Evolutionary conservation across 768 basidiomycete species (phyloP).

Genomic region (Suillus subluteus): DNA sequence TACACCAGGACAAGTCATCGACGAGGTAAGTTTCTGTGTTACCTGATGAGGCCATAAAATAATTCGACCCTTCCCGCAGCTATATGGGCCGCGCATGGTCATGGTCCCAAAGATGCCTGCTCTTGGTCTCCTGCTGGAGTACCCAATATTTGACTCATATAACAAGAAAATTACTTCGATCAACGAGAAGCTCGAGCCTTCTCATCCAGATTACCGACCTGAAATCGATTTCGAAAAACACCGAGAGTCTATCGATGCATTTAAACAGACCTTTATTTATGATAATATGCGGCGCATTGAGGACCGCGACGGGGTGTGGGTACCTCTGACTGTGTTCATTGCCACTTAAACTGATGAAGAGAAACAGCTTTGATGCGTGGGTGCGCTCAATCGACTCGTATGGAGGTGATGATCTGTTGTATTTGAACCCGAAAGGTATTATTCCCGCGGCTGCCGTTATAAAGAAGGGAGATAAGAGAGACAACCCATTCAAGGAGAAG

Average conservation of each 20-base stretch:
- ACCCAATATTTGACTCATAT: slow-evolving; percentile 81
- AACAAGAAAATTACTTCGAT: slow-evolving; percentile 56
- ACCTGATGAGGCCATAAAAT: not conserved
- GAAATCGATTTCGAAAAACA: slow-evolving; percentile 74
- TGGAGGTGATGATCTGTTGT: slow-evolving; percentile 75
- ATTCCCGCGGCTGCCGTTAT: slow-evolving; percentile 75
- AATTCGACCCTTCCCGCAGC: slow-evolving; percentile 40
- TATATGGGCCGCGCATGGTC: slow-evolving; percentile 77
- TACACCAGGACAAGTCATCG: slow-evolving; percentile 75
- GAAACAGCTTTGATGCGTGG: slow-evolving; percentile 80
- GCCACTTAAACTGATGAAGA: slow-evolving; percentile 4
- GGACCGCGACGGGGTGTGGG: slow-evolving; percentile 75
- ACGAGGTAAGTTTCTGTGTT: slow-evolving; percentile 51
- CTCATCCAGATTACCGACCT: slow-evolving; percentile 67
- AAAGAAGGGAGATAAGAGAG: slow-evolving; percentile 57
- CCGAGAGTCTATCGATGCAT: slow-evolving; percentile 68
- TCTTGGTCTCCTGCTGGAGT: slow-evolving; percentile 88
- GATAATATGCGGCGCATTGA: slow-evolving; percentile 86
- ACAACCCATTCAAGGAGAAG: slow-evolving; percentile 69
- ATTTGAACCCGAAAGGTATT: slow-evolving; percentile 75
- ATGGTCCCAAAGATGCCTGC: slow-evolving; percentile 96
- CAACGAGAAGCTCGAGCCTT: slow-evolving; percentile 50
- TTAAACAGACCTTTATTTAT: slow-evolving; percentile 89
- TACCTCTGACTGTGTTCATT: slow-evolving; percentile 16
- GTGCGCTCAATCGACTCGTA: slow-evolving; percentile 76